These are phyloP conservation scores for Harringtonia aguacate DNA, from an alignment of 2,329 filamentous ascomycete species.

Conservation along the genomic window DNA sequence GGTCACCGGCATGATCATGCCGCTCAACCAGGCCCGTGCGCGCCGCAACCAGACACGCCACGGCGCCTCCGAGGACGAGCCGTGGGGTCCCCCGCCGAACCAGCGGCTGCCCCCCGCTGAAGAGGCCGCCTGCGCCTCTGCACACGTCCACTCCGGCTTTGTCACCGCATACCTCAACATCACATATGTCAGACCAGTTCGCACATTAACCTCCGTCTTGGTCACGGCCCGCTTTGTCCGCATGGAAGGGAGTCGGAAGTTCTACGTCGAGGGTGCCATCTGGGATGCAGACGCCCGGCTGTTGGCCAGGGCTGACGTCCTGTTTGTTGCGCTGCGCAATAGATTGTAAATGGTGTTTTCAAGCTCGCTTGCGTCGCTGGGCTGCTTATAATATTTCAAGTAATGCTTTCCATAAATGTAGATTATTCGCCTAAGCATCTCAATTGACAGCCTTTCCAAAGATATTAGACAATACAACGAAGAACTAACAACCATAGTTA, in stretches of 20 bases:
- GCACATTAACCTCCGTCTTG: conserved; percentile 36
- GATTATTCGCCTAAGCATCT: not conserved
- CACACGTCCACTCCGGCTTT: conserved; percentile 15
- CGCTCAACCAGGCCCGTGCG: conserved; percentile 22
- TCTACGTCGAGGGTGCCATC: conserved; percentile 35
- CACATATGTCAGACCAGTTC: conserved; percentile 40
- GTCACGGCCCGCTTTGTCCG: conserved; percentile 31
- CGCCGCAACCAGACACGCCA: not conserved
- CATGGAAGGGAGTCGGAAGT: conserved; percentile 41
- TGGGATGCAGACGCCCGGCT: conserved; percentile 35
- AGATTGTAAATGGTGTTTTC: conserved; percentile 11
- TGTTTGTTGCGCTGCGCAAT: conserved; percentile 26
- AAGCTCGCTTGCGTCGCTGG: no score
- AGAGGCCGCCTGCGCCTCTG: conserved; percentile 7
- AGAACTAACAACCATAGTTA: no score
- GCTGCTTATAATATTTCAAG: no score
- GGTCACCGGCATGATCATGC: conserved; percentile 37
- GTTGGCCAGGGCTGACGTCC: conserved; percentile 39
- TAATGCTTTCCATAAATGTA: not conserved
- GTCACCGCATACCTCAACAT: conserved; percentile 46
- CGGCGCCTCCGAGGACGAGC: not conserved
- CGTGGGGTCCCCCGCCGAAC: not conserved
- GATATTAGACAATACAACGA: not conserved
- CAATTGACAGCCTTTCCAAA: no score
- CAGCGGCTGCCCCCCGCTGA: not conserved